Conservation (phyloP, 2,329 filamentous ascomycete genomes). For the Colletotrichum spinosum region DNA sequence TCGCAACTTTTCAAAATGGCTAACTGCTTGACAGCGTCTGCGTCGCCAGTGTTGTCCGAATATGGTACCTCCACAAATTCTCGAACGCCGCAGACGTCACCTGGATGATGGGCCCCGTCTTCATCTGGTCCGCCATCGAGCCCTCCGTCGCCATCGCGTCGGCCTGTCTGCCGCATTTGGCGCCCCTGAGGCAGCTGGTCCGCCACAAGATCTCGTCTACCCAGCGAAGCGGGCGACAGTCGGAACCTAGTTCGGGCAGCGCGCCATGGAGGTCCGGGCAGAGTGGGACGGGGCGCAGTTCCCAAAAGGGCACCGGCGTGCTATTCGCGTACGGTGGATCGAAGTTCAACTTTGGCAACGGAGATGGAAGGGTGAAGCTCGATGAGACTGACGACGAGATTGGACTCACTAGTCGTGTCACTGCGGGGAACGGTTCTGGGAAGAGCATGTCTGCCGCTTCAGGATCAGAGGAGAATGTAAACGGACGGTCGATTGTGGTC, state of each 20-base stretch:
- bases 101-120: slow-evolving; percentile 36
- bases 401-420: slow-evolving; percentile 15
- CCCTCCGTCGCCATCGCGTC: slow-evolving; percentile 53
- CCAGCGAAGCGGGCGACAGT: neutral
- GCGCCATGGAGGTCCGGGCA: slow-evolving; percentile 12
- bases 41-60: slow-evolving; percentile 28
- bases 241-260: neutral
- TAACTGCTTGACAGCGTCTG: slow-evolving; percentile 12
- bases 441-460: slow-evolving; percentile 7
- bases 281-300: neutral
- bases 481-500: neutral
- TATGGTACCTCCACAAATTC: slow-evolving; percentile 27
- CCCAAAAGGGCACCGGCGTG: slow-evolving; percentile 21
- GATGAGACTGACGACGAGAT: slow-evolving; percentile 25
- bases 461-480: slow-evolving; percentile 39
- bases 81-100: slow-evolving; percentile 26
- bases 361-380: slow-evolving; percentile 11
- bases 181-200: slow-evolving; percentile 40
- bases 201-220: slow-evolving; percentile 9
- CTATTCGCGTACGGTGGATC: slow-evolving; percentile 28
- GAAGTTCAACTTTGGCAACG: slow-evolving; percentile 13
- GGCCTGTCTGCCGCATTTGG: slow-evolving; percentile 52
- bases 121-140: slow-evolving; percentile 54
- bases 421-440: neutral
- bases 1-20: neutral